Percentiles rank a stretch among this genome's conserved stretches.
Conservation (phyloP, 495 filamentous ascomycete species). For the Lepidopterella palustris region DNA sequence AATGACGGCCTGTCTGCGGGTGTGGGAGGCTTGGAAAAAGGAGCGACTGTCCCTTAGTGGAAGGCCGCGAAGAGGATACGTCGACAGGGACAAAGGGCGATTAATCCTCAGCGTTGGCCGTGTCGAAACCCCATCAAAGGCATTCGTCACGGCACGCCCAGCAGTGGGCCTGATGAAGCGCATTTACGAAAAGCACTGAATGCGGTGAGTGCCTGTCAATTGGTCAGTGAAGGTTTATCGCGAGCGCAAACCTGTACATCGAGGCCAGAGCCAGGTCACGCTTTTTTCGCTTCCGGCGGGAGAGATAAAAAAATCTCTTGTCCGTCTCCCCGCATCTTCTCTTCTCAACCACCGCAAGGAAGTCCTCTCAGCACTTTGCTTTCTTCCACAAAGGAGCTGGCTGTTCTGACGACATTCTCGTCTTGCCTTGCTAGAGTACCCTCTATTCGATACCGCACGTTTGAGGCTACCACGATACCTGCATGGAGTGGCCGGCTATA, state of each 20-base stretch:
- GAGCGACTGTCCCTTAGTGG: not conserved
- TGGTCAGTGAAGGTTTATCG: constrained; percentile 11
- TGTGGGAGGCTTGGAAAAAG: constrained; percentile 5
- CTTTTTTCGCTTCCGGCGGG: not conserved
- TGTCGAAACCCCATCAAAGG: not conserved
- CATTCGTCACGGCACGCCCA: not conserved
- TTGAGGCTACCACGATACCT: constrained; percentile 25
- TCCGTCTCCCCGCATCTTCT: not conserved
- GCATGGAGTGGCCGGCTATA: constrained; percentile 19
- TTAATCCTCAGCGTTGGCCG: not conserved
- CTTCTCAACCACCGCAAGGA: constrained; percentile 21
- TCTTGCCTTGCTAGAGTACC: constrained; percentile 24
- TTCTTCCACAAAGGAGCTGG: constrained; percentile 13
- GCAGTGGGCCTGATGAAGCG: not conserved
- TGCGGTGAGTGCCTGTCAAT: constrained; percentile 10
- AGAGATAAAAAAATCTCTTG: not conserved
- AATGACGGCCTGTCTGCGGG: too few species aligned
- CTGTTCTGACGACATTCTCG: constrained; percentile 18
- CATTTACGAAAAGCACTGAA: not conserved
- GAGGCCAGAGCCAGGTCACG: constrained; percentile 11
- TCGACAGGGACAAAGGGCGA: not conserved
- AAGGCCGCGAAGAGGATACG: not conserved
- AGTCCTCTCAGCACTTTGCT: constrained; percentile 24
- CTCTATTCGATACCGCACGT: constrained; percentile 21
- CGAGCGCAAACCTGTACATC: not conserved